Evolutionary conservation across 2,329 filamentous ascomycete genomes (phyloP), one percentile per base, ranked within the genome.

Genomic region (Penicillium sp.): DNA sequence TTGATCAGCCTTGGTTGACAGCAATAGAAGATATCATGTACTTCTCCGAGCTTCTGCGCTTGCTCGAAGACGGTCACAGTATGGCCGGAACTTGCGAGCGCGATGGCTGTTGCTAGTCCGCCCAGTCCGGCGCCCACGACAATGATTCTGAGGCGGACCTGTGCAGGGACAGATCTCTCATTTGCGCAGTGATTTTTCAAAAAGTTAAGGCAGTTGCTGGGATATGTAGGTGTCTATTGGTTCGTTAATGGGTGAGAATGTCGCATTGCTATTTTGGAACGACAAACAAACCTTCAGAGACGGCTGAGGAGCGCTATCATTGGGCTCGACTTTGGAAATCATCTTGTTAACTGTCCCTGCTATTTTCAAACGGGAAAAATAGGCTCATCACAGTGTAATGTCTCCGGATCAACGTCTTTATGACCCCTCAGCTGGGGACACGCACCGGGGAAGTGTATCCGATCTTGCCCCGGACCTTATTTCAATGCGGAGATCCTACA

Each of bases 21-120:
- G 7, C 29, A 2, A 36, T 38, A 7, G 10, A 39, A 13, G 10
- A 9, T 16, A 19, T 14, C 10, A 3, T 32, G 6, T 56, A 76
- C 76, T 61, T 80, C 77, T 36, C 63, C 70, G 0, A 80, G 65
- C 5, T 65, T 54, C 0, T 63, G 44, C 0, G 76, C 54, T 26
- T 67, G 65, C 48, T 71, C 66, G 32, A 66, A 62, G 35, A 71
- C 55, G 7, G 60, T 67, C 9, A 72, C 62, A 1, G 61, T 59
- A 40, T 70, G 65, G 2, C 63, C 63, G 2, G 43, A 55, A 35
- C 44, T 46, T 7, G 62, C 54, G 16, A 71, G 64, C 5, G 64
- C 63, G 26, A 72, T 67, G 7, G 64, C 69, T 4, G 68, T 62
- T 23, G 62, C 53, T 9, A 70, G 55, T 7, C 70, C 69, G 8